Evolutionary conservation across 2,329 filamentous ascomycete genomes (phyloP).

Genomic region (Tolypocladium sp.): DNA sequence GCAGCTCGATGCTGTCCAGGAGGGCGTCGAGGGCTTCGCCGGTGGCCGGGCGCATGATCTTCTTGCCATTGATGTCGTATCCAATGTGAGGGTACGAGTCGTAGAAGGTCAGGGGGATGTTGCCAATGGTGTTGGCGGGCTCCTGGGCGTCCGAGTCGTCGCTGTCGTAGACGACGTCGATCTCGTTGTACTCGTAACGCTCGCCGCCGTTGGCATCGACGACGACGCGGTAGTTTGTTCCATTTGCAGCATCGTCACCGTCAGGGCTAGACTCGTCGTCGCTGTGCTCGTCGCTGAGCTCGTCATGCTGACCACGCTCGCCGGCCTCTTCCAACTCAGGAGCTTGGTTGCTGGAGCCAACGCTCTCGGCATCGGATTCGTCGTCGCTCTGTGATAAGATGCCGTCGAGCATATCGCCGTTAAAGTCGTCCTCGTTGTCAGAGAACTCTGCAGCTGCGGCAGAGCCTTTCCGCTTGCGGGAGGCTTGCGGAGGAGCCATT

Average conservation of each 20-base stretch:
- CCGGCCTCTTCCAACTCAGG: constrained; percentile 7
- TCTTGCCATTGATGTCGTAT: constrained; percentile 98
- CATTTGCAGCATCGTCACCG: neutral
- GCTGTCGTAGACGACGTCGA: constrained; percentile 90
- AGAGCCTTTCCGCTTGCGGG: constrained; percentile 57
- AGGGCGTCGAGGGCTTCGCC: constrained; percentile 89
- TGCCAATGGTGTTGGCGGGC: constrained; percentile 81
- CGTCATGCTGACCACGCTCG: neutral
- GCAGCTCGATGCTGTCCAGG: constrained; percentile 91
- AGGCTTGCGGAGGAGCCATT: constrained; percentile 9
- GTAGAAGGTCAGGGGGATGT: constrained; percentile 92
- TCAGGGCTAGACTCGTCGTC: neutral
- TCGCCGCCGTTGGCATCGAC: constrained; percentile 84
- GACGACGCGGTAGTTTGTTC: constrained; percentile 35
- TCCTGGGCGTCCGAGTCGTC: constrained; percentile 82
- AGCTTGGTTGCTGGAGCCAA: neutral
- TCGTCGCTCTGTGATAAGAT: constrained; percentile 43
- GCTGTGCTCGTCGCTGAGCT: constrained; percentile 27
- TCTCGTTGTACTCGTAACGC: constrained; percentile 87
- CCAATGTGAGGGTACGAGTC: constrained; percentile 97
- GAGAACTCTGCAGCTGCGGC: constrained; percentile 43
- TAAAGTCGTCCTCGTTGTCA: constrained; percentile 46
- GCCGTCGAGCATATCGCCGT: constrained; percentile 42
- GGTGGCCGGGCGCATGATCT: constrained; percentile 90
- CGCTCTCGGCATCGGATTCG: constrained; percentile 15